phyloP scores from a whole-genome alignment of 2,329 filamentous ascomycete species.

The Aspergillus japonicus region DNA sequence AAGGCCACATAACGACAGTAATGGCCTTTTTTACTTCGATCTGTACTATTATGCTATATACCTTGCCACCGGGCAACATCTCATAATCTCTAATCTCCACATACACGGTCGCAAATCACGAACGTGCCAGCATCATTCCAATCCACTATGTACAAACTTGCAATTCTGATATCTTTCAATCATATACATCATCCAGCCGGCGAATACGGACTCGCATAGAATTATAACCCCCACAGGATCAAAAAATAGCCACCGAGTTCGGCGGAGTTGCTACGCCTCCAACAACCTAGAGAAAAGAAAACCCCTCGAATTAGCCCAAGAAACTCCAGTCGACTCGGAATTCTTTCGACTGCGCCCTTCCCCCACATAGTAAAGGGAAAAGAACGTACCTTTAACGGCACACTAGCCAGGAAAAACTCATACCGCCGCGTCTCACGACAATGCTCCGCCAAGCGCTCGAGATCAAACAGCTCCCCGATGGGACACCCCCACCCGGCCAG shows the following conservation, averaged over 20 bases:
- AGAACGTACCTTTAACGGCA: conserved; percentile 44
- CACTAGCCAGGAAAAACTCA: conserved; percentile 52
- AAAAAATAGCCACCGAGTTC: conserved; percentile 48
- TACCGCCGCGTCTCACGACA: conserved; percentile 39
- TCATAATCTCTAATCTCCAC: background rate
- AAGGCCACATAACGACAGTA: background rate
- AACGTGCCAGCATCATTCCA: no score
- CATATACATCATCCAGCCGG: no score
- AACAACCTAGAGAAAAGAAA: conserved; percentile 33
- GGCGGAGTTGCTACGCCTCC: conserved; percentile 49
- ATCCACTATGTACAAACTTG: no score
- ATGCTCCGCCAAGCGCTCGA: conserved; percentile 41
- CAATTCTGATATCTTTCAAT: no score
- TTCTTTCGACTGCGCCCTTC: no score
- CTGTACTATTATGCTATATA: background rate
- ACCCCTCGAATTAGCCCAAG: no score
- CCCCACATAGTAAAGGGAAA: no score
- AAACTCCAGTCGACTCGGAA: no score
- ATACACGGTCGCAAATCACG: background rate
- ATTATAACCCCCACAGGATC: background rate
- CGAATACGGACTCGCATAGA: no score
- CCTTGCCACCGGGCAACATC: background rate
- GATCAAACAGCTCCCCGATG: conserved; percentile 48
- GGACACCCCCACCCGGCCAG: conserved; percentile 52
- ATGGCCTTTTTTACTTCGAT: background rate